Evolutionary conservation across 768 basidiomycete genomes (phyloP).

Genomic region (Naganishia onofrii): DNA sequence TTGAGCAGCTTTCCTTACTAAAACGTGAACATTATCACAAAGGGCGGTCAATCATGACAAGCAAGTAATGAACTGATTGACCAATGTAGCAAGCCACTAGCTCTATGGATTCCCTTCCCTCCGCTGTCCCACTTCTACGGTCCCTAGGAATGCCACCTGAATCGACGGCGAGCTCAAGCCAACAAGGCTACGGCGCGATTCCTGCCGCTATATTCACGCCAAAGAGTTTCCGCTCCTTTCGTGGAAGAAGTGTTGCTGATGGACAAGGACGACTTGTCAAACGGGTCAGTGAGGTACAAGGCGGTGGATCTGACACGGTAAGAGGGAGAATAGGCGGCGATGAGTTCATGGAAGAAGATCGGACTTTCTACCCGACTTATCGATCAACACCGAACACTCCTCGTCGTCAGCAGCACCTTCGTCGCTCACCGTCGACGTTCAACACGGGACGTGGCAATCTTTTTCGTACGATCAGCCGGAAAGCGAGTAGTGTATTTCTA

Average conservation of each 20-base stretch:
- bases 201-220: background rate
- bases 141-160: background rate
- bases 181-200: background rate
- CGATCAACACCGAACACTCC: background rate
- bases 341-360: background rate
- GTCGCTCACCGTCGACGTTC: background rate
- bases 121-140: constrained; percentile 2
- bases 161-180: background rate
- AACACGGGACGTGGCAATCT: background rate
- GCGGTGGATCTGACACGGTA: background rate
- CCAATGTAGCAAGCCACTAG: no score
- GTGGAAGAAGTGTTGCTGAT: background rate
- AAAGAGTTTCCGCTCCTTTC: constrained; percentile 7
- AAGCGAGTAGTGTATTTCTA: constrained; percentile 7
- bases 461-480: constrained; percentile 7
- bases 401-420: background rate
- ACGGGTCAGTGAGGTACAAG: background rate
- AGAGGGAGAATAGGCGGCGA: background rate
- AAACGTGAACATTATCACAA: no score
- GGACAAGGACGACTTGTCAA: background rate
- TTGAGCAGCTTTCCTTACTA: no score
- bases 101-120: no score
- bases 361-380: background rate
- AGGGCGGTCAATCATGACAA: background rate
- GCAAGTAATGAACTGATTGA: no score